phyloP scores from a whole-genome alignment of 345 rosid genomes.

The Lepidium aucheri region DNA sequence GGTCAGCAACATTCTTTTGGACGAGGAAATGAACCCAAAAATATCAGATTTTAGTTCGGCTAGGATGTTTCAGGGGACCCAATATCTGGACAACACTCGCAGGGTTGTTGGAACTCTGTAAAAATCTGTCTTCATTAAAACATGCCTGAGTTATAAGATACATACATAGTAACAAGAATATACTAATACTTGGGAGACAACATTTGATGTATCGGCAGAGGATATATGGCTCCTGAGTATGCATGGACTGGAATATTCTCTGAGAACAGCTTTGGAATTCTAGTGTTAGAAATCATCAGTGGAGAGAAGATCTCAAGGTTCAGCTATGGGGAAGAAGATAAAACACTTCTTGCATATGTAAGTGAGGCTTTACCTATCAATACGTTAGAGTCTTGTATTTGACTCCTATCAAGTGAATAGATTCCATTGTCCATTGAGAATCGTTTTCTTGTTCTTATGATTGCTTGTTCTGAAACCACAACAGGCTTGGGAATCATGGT shows the following conservation, averaged over 20 bases:
- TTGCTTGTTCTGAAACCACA: background rate
- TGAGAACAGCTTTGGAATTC: slow-evolving; percentile 36
- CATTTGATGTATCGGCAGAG: background rate
- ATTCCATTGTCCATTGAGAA: background rate
- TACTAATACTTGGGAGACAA: background rate
- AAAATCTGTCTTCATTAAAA: background rate
- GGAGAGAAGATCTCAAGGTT: slow-evolving; percentile 16
- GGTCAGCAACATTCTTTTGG: slow-evolving; percentile 10
- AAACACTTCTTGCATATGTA: slow-evolving; percentile 13
- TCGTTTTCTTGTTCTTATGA: background rate
- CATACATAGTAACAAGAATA: background rate
- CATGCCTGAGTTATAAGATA: background rate
- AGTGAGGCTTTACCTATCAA: too few species aligned
- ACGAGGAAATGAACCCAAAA: slow-evolving; percentile 8
- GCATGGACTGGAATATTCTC: slow-evolving; percentile 35
- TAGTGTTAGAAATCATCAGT: slow-evolving; percentile 21
- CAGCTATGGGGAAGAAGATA: background rate
- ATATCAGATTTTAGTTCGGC: slow-evolving; percentile 22
- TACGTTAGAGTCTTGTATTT: background rate
- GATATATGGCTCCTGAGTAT: slow-evolving; percentile 44
- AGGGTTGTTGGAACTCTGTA: slow-evolving; percentile 15
- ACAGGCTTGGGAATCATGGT: slow-evolving; percentile 18
- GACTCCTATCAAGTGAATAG: background rate
- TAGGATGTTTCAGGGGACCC: background rate
- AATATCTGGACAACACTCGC: slow-evolving; percentile 4